Conservation (phyloP, 305 asterid species). For the Fraxinus nigra region DNA sequence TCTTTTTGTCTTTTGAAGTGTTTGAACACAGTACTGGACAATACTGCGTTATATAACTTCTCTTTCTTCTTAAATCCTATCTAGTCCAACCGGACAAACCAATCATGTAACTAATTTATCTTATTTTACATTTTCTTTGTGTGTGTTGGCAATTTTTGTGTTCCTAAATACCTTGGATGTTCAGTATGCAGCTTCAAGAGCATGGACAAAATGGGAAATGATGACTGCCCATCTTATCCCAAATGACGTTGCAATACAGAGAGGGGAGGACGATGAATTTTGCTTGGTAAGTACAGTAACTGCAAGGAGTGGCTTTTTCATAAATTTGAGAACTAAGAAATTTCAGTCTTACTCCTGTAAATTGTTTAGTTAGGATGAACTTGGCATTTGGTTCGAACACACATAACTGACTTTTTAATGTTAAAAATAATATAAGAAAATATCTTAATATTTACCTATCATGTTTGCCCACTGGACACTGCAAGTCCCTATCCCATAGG, state of each 20-base stretch:
- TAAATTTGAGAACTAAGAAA: background rate
- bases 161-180: slow-evolving; percentile 25
- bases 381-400: background rate
- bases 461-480: background rate
- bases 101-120: background rate
- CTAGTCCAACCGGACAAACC: background rate
- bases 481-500: background rate
- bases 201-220: slow-evolving; percentile 98
- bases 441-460: background rate
- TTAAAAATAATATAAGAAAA: background rate
- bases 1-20: background rate
- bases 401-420: background rate
- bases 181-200: slow-evolving; percentile 86
- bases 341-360: background rate
- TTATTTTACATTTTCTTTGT: slow-evolving; percentile 18
- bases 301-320: slow-evolving; percentile 6
- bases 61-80: background rate
- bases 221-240: slow-evolving; percentile 75
- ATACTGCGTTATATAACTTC: slow-evolving; percentile 13
- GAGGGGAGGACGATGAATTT: slow-evolving; percentile 78
- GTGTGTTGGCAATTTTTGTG: background rate
- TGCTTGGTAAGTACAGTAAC: slow-evolving; percentile 67
- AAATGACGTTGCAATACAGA: slow-evolving; percentile 25
- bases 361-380: background rate
- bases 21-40: background rate